Evolutionary conservation across 306 rosid genomes (phyloP).

Genomic region (Boehmeria nivea): DNA sequence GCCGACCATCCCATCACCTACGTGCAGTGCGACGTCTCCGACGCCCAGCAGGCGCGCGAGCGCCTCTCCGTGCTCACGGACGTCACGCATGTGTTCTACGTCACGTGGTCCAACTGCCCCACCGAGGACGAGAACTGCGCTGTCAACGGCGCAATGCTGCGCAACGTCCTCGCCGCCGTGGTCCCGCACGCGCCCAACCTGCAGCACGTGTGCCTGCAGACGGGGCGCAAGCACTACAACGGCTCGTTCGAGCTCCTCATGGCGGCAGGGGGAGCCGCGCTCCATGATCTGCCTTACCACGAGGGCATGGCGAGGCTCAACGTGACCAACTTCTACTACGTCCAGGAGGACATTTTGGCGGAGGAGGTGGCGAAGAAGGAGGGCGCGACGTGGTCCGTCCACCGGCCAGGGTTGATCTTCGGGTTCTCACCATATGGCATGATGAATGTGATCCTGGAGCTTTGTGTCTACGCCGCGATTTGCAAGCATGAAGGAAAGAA

Average conservation of each 20-base stretch:
- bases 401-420: conserved; percentile 35
- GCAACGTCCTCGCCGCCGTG: conserved; percentile 45
- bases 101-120: conserved; percentile 32
- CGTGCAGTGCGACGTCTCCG: conserved; percentile 57
- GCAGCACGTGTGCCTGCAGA: conserved; percentile 53
- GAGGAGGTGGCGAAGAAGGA: conserved; percentile 45
- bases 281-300: conserved; percentile 42
- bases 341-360: conserved; percentile 42
- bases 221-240: conserved; percentile 38
- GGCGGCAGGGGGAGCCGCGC: too few relatives aligned
- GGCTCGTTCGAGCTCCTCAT: conserved; percentile 39
- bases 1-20: conserved; percentile 40
- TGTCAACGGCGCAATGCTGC: conserved; percentile 43
- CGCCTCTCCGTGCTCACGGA: conserved; percentile 47
- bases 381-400: conserved; percentile 53
- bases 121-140: conserved; percentile 43
- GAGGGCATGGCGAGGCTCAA: conserved; percentile 44
- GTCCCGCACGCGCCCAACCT: conserved; percentile 53
- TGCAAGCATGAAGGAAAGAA: conserved; percentile 54
- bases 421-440: conserved; percentile 55
- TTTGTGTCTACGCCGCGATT: conserved; percentile 49
- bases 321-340: conserved; percentile 39
- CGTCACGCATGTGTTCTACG: conserved; percentile 56
- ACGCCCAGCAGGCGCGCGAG: conserved; percentile 33
- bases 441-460: conserved; percentile 34